Percentiles rank a stretch among this genome's conserved stretches.
phyloP scores from a whole-genome alignment of 2,329 filamentous ascomycete species.

The Scytalidium sp. region DNA sequence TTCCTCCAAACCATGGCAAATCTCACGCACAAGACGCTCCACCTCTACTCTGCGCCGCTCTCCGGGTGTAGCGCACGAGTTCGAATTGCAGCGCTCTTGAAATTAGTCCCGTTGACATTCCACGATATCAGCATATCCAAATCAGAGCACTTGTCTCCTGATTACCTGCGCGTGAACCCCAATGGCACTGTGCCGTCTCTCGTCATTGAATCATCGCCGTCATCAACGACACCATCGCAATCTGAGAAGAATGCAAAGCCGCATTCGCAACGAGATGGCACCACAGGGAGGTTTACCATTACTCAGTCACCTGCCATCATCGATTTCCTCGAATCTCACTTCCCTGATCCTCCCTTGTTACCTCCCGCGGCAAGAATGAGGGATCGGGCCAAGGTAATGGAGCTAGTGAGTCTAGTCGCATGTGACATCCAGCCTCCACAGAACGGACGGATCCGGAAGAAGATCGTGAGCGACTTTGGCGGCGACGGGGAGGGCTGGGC shows the following conservation, averaged over 20 bases:
- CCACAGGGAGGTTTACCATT: slow-evolving; percentile 3
- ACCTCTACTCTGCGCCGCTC: not conserved
- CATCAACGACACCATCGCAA: too few relatives aligned
- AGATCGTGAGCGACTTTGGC: slow-evolving; percentile 6
- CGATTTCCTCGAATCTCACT: slow-evolving; percentile 11
- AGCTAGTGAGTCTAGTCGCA: slow-evolving; percentile 9
- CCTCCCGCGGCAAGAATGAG: not conserved
- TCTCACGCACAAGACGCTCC: not conserved
- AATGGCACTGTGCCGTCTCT: slow-evolving; percentile 10
- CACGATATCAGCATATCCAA: slow-evolving; percentile 5
- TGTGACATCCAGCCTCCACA: slow-evolving; percentile 12
- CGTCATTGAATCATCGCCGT: slow-evolving; percentile 1
- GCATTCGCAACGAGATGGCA: not conserved
- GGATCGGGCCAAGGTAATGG: slow-evolving; percentile 5
- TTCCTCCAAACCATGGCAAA: not conserved
- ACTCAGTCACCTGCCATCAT: slow-evolving; percentile 12
- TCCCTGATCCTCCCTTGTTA: slow-evolving; percentile 6
- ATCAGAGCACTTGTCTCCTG: slow-evolving; percentile 1
- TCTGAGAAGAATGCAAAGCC: too few relatives aligned
- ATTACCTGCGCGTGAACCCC: slow-evolving; percentile 9
- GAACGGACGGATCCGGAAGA: slow-evolving; percentile 3
- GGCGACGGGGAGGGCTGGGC: slow-evolving; percentile 9
- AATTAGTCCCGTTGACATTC: slow-evolving; percentile 7
- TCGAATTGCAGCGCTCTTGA: slow-evolving; percentile 8
- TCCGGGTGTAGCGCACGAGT: slow-evolving; percentile 8